A percentile compares a stretch with the other conserved stretches of the same genome.
These are phyloP conservation scores for Citrus maxima DNA, from an alignment of 345 rosid genomes.

Conservation along the genomic window DNA sequence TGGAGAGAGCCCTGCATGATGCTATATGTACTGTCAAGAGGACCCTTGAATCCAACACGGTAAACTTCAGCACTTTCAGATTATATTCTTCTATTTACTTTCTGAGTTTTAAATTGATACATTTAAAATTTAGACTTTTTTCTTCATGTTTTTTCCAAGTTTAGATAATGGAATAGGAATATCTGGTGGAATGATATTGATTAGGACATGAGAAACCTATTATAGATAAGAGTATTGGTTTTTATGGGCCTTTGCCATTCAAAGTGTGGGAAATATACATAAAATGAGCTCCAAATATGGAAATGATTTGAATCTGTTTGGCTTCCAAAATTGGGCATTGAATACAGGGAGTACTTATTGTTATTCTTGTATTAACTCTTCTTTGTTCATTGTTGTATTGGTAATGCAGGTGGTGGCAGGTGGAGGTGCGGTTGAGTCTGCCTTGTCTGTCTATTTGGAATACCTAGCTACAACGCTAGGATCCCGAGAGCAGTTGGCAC, in stretches of 20 bases:
- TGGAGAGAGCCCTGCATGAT: slow-evolving; percentile 96
- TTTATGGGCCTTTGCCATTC: background rate
- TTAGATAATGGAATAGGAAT: background rate
- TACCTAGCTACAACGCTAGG: slow-evolving; percentile 91
- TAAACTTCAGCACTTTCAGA: slow-evolving; percentile 26
- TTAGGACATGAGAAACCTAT: background rate
- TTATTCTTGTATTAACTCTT: background rate
- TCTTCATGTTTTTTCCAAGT: background rate
- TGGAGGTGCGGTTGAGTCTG: slow-evolving; percentile 97
- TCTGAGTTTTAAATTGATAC: background rate
- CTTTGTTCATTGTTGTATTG: slow-evolving; percentile 2
- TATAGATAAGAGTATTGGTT: background rate
- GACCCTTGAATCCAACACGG: slow-evolving; percentile 92
- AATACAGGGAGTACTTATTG: background rate
- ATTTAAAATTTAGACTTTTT: background rate
- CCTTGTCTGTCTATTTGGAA: slow-evolving; percentile 87
- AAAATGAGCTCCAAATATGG: background rate
- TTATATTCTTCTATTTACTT: background rate
- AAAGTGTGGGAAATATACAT: too few species aligned
- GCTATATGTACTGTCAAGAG: slow-evolving; percentile 85
- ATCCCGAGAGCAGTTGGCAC: slow-evolving; percentile 90
- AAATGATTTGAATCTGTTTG: background rate
- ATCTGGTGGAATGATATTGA: background rate
- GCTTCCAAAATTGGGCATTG: background rate
- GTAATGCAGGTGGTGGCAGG: slow-evolving; percentile 87